phyloP scores from a whole-genome alignment of 2,329 filamentous ascomycete genomes.

The Diaporthe longicolla region DNA sequence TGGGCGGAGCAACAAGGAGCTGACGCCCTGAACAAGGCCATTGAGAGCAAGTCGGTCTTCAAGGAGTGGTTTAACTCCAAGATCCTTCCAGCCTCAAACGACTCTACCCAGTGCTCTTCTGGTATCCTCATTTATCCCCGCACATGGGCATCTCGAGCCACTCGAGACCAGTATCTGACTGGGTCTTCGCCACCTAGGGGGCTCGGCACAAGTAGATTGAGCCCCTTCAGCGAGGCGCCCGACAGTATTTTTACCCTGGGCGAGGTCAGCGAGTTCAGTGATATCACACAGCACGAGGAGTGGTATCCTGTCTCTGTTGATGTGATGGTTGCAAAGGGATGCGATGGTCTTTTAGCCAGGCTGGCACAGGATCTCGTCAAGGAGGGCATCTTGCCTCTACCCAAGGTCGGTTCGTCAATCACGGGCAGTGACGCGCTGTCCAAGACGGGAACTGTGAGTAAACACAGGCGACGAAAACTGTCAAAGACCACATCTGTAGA shows the following conservation, averaged over 20 bases:
- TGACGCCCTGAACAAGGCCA: background rate
- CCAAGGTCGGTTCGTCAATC: conserved; percentile 1
- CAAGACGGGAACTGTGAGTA: background rate
- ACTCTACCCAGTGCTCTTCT: background rate
- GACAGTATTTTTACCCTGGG: background rate
- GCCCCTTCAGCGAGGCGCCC: background rate
- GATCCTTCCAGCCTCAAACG: background rate
- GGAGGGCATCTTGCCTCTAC: background rate
- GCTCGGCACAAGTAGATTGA: background rate
- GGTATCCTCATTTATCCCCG: background rate
- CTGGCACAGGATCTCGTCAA: conserved; percentile 1
- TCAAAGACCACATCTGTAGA: background rate
- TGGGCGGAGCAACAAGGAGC: background rate
- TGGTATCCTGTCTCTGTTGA: conserved; percentile 1
- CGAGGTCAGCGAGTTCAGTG: conserved; percentile 1
- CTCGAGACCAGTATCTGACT: background rate
- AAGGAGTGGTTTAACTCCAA: conserved; percentile 11
- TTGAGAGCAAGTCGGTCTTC: background rate
- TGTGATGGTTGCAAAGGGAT: background rate
- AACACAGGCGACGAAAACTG: background rate
- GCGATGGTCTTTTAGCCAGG: background rate
- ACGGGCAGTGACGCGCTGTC: background rate
- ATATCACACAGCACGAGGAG: background rate
- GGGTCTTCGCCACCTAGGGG: background rate
- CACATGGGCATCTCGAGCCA: background rate